Conservation (phyloP, 2,329 filamentous ascomycete species). For the Moelleriella libera region DNA sequence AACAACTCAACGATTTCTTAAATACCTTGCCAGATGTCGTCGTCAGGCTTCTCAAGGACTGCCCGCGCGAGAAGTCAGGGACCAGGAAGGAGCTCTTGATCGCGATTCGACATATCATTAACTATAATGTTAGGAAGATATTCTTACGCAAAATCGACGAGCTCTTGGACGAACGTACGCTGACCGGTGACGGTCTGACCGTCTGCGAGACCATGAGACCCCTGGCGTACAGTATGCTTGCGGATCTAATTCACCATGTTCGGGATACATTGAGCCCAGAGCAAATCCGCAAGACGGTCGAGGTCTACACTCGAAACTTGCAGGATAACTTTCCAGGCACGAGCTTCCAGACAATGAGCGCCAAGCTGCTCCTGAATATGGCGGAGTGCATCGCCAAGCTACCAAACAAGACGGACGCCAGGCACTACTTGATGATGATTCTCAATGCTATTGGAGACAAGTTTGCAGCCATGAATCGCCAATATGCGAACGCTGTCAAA, state of each 20-base stretch:
- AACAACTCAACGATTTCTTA: conserved; percentile 78
- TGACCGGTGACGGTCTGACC: conserved; percentile 91
- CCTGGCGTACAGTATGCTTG: conserved; percentile 94
- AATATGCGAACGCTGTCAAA: conserved; percentile 91
- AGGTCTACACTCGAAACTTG: conserved; percentile 92
- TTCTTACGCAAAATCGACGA: conserved; percentile 93
- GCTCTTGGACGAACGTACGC: conserved; percentile 78
- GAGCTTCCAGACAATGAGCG: conserved; percentile 99
- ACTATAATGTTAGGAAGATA: conserved; percentile 94
- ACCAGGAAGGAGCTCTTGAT: conserved; percentile 91
- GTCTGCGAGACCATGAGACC: conserved; percentile 95
- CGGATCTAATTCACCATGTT: conserved; percentile 94
- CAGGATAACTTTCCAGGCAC: conserved; percentile 94
- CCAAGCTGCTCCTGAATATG: conserved; percentile 93
- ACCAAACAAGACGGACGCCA: conserved; percentile 82
- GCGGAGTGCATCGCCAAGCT: conserved; percentile 94
- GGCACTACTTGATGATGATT: conserved; percentile 94
- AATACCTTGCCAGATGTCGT: conserved; percentile 77
- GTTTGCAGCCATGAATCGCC: conserved; percentile 93
- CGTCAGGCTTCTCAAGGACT: conserved; percentile 82
- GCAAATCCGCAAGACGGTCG: conserved; percentile 89
- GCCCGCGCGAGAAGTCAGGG: conserved; percentile 83
- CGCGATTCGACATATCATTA: conserved; percentile 95
- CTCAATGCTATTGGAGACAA: conserved; percentile 97
- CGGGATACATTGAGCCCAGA: conserved; percentile 76